Evolutionary conservation across 2,329 filamentous ascomycete genomes (phyloP), one percentile per base, ranked within the genome.

Genomic region (Fusarium annulatum): DNA sequence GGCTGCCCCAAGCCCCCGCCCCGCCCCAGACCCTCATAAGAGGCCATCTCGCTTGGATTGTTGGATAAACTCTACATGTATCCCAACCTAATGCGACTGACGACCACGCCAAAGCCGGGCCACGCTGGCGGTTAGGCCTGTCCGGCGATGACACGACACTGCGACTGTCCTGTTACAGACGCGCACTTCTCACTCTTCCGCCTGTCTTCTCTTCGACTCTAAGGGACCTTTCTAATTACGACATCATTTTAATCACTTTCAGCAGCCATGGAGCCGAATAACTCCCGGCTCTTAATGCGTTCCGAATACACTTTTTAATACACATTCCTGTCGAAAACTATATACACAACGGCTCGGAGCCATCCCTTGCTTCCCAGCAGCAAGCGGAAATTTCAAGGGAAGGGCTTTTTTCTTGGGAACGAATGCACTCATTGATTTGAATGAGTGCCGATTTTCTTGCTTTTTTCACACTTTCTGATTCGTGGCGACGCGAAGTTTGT

Each of bases 1-100:
- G 85, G 85, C 52, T 81, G 87, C 30, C 81, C 82, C 65, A 87
- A 87, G 80, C 86, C 86, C 63, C 82, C 83, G 34, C 84, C 83
- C 61, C 82, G 81, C 57, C 83, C 83, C 58, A 82, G 83, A 78
- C 82, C 82, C 62, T 80, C 75, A 76, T 84, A 81, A 82, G 70
- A 56, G 55, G 64, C 46, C 58, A 61, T 67, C 49, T 69, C 73
- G 57, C 67, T 67, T 63, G 73, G 53, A 71, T 69, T 71, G 57
- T 64, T 64, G 71, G 69, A 69, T 62, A 71, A 75, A 73, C 66
- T 69, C 66, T 67, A 72, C 42, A 53, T 45, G 42, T 66, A 63
- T 65, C 56, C 57, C 66, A 59, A 63, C 58, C 61, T 60, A 52
- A 73, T 71, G 69, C 64, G 65, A 67, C 43, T 64, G 66, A 74